These are phyloP conservation scores for Acephala macrosclerotiorum DNA, from an alignment of 2,329 filamentous ascomycete genomes.

Conservation along the genomic window DNA sequence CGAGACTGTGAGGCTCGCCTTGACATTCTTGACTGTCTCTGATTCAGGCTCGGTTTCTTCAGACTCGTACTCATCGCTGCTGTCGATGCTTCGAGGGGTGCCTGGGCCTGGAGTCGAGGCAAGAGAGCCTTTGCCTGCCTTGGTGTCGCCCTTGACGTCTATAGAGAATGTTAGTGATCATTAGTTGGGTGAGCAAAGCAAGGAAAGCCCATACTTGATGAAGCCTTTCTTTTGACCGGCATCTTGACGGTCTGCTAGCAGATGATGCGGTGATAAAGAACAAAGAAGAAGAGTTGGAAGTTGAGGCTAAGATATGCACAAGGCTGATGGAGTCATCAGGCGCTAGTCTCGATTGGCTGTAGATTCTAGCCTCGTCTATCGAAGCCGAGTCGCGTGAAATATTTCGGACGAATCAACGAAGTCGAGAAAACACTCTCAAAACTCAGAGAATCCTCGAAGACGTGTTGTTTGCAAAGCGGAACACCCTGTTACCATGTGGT, in stretches of 20 bases:
- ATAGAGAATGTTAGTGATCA: constrained; percentile 45
- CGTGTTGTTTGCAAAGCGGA: neutral
- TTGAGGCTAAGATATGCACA: constrained; percentile 21
- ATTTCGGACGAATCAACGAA: neutral
- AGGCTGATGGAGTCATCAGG: constrained; percentile 26
- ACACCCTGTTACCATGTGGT: constrained; percentile 41
- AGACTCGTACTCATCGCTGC: constrained; percentile 57
- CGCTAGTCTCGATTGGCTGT: constrained; percentile 17
- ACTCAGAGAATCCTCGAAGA: neutral
- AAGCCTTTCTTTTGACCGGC: constrained; percentile 76
- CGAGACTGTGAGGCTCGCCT: constrained; percentile 62
- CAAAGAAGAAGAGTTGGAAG: constrained; percentile 30
- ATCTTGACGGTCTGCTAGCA: constrained; percentile 52
- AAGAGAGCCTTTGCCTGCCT: constrained; percentile 63
- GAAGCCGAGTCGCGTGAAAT: constrained; percentile 19
- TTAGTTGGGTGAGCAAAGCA: constrained; percentile 34
- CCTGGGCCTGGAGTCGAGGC: constrained; percentile 67
- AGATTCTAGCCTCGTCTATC: constrained; percentile 11
- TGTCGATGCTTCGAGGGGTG: constrained; percentile 65
- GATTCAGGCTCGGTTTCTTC: constrained; percentile 58
- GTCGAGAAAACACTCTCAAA: neutral
- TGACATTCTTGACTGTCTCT: constrained; percentile 62
- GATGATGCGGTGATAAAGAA: constrained; percentile 27
- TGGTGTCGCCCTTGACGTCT: constrained; percentile 56
- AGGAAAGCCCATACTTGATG: constrained; percentile 52